phyloP scores from a whole-genome alignment of 352 stramenopile genomes.

The Pythium pyrilobum region DNA sequence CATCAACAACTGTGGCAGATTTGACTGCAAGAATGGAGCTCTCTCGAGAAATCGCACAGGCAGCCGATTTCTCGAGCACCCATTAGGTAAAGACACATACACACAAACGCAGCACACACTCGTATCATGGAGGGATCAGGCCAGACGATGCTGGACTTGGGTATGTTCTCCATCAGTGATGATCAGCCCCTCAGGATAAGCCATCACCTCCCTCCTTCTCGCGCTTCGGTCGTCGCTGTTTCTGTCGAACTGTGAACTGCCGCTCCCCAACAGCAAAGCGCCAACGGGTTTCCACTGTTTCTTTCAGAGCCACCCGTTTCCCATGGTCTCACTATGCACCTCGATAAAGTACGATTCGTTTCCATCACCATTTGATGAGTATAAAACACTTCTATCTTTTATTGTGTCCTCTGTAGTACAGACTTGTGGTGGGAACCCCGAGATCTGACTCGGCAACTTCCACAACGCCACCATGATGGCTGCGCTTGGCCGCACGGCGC shows the following conservation, averaged over 20 bases:
- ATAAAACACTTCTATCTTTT: constrained; percentile 1
- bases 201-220: constrained; percentile 61
- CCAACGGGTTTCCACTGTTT: neutral
- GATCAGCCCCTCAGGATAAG: constrained; percentile 84
- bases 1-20: constrained; percentile 86
- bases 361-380: neutral
- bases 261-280: no score
- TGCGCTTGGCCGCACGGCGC: constrained; percentile 24
- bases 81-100: neutral
- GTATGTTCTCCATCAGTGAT: constrained; percentile 71
- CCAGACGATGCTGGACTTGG: constrained; percentile 75
- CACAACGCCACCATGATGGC: constrained; percentile 5
- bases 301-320: constrained; percentile 5
- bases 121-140: constrained; percentile 65
- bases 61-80: no score
- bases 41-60: no score
- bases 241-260: constrained; percentile 1
- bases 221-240: neutral
- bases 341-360: constrained; percentile 5
- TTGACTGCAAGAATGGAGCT: constrained; percentile 45
- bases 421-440: constrained; percentile 5
- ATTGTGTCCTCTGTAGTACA: constrained; percentile 9
- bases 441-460: neutral
- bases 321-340: no score
- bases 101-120: constrained; percentile 2